Evolutionary conservation across 2,329 filamentous ascomycete species (phyloP).

Genomic region (Fusarium tanahbumbuense): DNA sequence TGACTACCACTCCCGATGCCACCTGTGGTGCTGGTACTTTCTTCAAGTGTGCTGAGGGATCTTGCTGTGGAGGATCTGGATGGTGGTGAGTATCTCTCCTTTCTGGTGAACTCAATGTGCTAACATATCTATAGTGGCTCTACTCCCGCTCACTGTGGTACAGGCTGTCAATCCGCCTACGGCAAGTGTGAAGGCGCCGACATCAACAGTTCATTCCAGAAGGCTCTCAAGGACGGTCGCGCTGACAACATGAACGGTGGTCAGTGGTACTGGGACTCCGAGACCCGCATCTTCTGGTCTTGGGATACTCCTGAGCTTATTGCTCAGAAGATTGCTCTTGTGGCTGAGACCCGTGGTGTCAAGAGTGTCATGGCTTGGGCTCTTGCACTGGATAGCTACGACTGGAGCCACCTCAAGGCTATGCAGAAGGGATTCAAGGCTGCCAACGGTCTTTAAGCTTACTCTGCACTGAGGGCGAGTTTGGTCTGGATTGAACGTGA

Average conservation of each 20-base stretch:
- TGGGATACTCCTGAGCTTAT: slow-evolving; percentile 66
- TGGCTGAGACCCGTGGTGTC: slow-evolving; percentile 53
- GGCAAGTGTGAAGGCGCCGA: slow-evolving; percentile 37
- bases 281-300: slow-evolving; percentile 63
- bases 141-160: slow-evolving; percentile 35
- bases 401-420: slow-evolving; percentile 57
- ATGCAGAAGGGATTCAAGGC: slow-evolving; percentile 50
- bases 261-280: slow-evolving; percentile 65
- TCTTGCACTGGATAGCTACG: slow-evolving; percentile 60
- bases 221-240: slow-evolving; percentile 55
- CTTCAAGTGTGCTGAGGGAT: slow-evolving; percentile 27
- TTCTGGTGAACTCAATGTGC: accelerated
- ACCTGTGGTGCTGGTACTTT: slow-evolving; percentile 37
- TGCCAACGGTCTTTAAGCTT: background rate
- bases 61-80: slow-evolving; percentile 38
- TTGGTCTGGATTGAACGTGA: background rate
- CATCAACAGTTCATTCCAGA: slow-evolving; percentile 51
- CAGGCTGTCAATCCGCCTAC: slow-evolving; percentile 37
- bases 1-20: slow-evolving; percentile 31
- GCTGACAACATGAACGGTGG: slow-evolving; percentile 62
- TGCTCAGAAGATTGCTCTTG: slow-evolving; percentile 59
- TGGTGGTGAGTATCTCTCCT: slow-evolving; percentile 33
- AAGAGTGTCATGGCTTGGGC: slow-evolving; percentile 67
- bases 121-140: slow-evolving; percentile 21
- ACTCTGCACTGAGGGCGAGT: background rate